Conservation (phyloP, 106 monocot species). For the Xerophyta viscosa region DNA sequence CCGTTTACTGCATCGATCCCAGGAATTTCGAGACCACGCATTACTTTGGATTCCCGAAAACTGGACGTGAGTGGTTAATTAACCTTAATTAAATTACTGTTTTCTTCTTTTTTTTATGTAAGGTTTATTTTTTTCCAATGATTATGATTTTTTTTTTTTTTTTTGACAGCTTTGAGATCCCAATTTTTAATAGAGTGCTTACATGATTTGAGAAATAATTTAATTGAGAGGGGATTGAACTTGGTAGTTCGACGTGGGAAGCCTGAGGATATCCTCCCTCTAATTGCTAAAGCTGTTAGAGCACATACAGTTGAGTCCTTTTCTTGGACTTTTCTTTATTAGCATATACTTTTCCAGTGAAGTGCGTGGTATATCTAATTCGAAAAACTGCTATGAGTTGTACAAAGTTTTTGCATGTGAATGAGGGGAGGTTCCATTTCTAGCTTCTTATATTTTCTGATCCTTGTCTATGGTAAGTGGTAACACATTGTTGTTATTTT, state of each 20-base stretch:
- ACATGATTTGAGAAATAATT: conserved; percentile 57
- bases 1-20: conserved; percentile 83
- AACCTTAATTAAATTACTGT: background rate
- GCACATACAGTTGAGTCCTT: conserved; percentile 64
- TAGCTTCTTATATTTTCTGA: too few relatives aligned
- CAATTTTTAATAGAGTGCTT: conserved; percentile 79
- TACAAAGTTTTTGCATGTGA: too few relatives aligned
- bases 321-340: conserved; percentile 1
- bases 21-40: conserved; percentile 52
- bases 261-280: conserved; percentile 82
- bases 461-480: too few relatives aligned
- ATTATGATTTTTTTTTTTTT: background rate
- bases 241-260: conserved; percentile 62
- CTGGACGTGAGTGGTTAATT: conserved; percentile 38
- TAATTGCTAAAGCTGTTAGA: conserved; percentile 52
- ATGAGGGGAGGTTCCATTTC: too few relatives aligned
- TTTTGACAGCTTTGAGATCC: conserved; percentile 50
- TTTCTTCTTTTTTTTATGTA: background rate
- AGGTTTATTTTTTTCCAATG: too few relatives aligned
- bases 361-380: too few relatives aligned
- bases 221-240: conserved; percentile 48
- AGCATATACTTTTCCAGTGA: too few relatives aligned
- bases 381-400: too few relatives aligned
- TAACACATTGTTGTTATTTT: too few relatives aligned
- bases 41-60: conserved; percentile 86